Evolutionary conservation across 2,329 filamentous ascomycete genomes (phyloP), one percentile per base, ranked within the genome.

Genomic region (Alternaria novae-zelandiae): DNA sequence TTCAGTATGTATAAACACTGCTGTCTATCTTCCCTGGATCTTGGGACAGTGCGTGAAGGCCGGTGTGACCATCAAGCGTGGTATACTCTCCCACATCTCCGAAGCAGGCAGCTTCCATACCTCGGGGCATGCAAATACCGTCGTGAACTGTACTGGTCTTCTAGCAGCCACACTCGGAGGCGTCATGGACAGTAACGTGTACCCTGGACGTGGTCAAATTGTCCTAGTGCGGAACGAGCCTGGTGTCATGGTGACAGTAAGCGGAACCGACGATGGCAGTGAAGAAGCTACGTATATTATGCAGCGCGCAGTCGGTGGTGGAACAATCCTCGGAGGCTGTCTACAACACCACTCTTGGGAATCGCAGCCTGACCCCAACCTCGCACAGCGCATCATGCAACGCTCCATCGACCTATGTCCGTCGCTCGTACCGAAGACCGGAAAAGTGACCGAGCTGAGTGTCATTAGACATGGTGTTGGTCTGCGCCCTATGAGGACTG

Each of bases 1-100:
- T 8, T 95, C 92, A 1, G 90, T 97, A 44, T 97, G 94, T 81
- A 95, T 97, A 78, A 97, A 98, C 82, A 92, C 92, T 0, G 88
- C 91, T 45, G 82, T 97, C 61, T 98, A 97, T 81, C 88, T 97
- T 3, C 89, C 92, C 5, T 97, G 92, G 88, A 89, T 98, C 0
- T 83, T 92, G 0, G 91, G 92, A 0, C 90, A 96, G 81, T 96
- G 93, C 78, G 85, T 91, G 26, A 89, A 88, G 70, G 87, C 89
- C 60, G 92, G 93, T 26, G 91, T 92, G 7, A 83, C 88, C 1
- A 83, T 85, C 64, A 80, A 79, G 36, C 76, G 83, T 28, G 81
- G 79, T 45, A 76, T 82, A 23, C 76, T 83, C 50, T 80, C 82
- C n/a, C 91, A 97, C 78, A 87, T 98, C 62, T 81, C 84, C 0